phyloP scores from a whole-genome alignment of 2,329 filamentous ascomycete species.

The Penicillium sp. region DNA sequence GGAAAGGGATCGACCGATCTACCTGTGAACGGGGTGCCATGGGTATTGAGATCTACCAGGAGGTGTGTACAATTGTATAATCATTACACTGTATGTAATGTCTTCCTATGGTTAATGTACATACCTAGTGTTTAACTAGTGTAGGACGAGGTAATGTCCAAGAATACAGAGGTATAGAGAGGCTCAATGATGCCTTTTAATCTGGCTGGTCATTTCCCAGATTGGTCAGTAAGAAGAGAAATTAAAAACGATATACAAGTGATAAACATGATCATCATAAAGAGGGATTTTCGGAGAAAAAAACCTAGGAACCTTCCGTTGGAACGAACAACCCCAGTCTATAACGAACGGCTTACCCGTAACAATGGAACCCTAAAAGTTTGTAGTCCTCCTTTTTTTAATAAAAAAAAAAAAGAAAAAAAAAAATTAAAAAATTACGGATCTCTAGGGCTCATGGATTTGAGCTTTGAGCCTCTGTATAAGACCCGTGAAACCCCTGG shows the following conservation, averaged over 20 bases:
- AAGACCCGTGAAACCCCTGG: conserved; percentile 19
- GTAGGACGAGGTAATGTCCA: too few relatives aligned
- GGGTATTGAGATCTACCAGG: neutral
- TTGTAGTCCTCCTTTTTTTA: conserved; percentile 19
- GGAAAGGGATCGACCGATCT: conserved; percentile 20
- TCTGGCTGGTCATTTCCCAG: too few relatives aligned
- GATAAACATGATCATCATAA: neutral
- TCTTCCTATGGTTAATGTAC: too few relatives aligned
- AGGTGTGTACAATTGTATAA: too few relatives aligned
- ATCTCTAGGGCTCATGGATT: neutral
- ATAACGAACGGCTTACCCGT: conserved; percentile 19
- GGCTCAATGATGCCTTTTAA: too few relatives aligned
- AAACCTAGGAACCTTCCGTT: neutral
- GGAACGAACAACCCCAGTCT: conserved; percentile 13
- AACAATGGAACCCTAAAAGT: conserved; percentile 24
- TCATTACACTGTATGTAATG: too few relatives aligned
- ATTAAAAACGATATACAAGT: conserved; percentile 2
- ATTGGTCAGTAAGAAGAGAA: neutral
- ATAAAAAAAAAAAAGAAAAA: too few relatives aligned
- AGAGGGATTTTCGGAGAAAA: neutral
- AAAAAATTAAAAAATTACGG: neutral
- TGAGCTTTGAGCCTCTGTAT: conserved; percentile 20
- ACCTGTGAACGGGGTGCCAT: conserved; percentile 3
- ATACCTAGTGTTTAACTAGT: too few relatives aligned
- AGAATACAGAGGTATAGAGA: neutral